Conservation (phyloP, 441 rosid genomes). For the Viola pubescens region DNA sequence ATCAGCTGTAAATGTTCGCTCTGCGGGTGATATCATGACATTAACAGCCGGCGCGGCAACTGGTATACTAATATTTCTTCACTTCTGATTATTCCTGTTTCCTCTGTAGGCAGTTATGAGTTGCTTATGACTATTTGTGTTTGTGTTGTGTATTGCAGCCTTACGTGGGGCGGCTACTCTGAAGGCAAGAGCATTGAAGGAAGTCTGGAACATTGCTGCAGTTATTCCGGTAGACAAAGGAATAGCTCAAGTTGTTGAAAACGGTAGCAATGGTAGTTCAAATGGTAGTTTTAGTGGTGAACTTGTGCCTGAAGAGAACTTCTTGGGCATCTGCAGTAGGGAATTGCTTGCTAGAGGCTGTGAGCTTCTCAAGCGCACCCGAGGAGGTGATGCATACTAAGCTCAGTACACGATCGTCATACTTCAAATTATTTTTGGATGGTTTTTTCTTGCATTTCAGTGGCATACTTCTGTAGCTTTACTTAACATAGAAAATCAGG, state of each 20-base stretch:
- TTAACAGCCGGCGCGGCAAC: conserved; percentile 94
- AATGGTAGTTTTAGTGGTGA: conserved; percentile 56
- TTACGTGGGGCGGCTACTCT: conserved; percentile 89
- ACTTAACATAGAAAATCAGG: background rate
- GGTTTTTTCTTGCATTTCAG: background rate
- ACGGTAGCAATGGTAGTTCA: conserved; percentile 44
- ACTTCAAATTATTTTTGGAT: background rate
- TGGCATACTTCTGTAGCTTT: too few relatives aligned
- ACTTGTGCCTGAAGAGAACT: conserved; percentile 61
- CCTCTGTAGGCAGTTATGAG: background rate
- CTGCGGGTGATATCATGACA: conserved; percentile 77
- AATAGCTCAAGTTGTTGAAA: conserved; percentile 29
- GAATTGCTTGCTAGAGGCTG: conserved; percentile 86
- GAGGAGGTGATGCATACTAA: conserved; percentile 44
- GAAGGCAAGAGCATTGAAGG: conserved; percentile 84
- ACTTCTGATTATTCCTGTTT: background rate
- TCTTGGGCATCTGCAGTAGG: conserved; percentile 66
- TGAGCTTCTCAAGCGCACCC: conserved; percentile 87
- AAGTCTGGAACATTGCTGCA: conserved; percentile 87
- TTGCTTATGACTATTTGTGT: background rate
- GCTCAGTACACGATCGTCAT: background rate
- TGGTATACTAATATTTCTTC: conserved; percentile 26
- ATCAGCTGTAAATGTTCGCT: conserved; percentile 74
- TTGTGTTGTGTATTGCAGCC: conserved; percentile 34
- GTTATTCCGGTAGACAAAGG: conserved; percentile 90